Evolutionary conservation across 2,329 filamentous ascomycete species (phyloP).

Genomic region (Parascedosporium putredinis): DNA sequence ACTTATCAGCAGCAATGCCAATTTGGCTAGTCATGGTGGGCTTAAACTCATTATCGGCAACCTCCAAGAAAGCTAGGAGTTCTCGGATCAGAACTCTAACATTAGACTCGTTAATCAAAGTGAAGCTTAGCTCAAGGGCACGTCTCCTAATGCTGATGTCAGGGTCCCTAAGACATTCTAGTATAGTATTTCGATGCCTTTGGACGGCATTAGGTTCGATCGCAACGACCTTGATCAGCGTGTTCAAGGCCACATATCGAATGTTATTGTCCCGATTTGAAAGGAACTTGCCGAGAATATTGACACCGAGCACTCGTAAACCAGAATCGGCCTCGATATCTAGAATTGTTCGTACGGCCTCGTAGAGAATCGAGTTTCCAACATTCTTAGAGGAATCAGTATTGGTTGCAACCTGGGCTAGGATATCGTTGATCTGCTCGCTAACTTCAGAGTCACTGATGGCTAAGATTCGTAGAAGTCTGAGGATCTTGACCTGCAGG

Average conservation of each 20-base stretch:
- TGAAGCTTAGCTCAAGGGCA: slow-evolving; percentile 96
- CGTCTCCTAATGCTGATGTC: slow-evolving; percentile 95
- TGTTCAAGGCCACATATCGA: slow-evolving; percentile 94
- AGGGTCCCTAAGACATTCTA: slow-evolving; percentile 90
- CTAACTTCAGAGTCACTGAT: slow-evolving; percentile 79
- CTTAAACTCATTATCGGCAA: slow-evolving; percentile 98
- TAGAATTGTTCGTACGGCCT: slow-evolving; percentile 91
- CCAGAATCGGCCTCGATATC: slow-evolving; percentile 98
- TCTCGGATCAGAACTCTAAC: slow-evolving; percentile 89
- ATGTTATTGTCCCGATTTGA: slow-evolving; percentile 99
- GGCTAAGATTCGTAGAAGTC: slow-evolving; percentile 74
- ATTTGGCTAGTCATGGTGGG: slow-evolving; percentile 97
- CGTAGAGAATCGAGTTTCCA: slow-evolving; percentile 95
- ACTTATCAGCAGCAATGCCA: slow-evolving; percentile 90
- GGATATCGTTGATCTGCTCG: slow-evolving; percentile 96
- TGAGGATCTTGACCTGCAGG: slow-evolving; percentile 90
- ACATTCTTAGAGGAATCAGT: slow-evolving; percentile 98
- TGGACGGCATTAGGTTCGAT: slow-evolving; percentile 97
- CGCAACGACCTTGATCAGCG: slow-evolving; percentile 92
- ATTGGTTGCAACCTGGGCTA: slow-evolving; percentile 95
- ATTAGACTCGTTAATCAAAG: slow-evolving; percentile 93
- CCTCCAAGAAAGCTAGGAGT: slow-evolving; percentile 86
- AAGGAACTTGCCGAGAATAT: slow-evolving; percentile 95
- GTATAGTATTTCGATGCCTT: slow-evolving; percentile 90
- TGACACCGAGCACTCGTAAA: slow-evolving; percentile 86